Evolutionary conservation across 2,329 filamentous ascomycete genomes (phyloP), one percentile per base, ranked within the genome.

Genomic region (Orbilia oligospora): DNA sequence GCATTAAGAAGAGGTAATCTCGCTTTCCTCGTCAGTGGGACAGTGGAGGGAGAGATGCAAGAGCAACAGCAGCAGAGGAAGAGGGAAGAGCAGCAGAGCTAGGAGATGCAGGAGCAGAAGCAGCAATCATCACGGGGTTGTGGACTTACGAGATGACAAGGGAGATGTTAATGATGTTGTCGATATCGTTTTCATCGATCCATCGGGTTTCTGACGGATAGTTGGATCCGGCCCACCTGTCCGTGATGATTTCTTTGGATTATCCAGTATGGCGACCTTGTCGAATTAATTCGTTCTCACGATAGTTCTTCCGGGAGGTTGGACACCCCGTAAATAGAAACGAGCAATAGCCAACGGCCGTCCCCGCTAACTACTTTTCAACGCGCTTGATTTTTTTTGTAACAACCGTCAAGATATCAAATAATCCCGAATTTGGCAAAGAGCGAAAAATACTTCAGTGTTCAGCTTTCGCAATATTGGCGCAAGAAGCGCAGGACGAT

Each of bases 211-310:
- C 30, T 72, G 75, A 78, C 75, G 68, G 75, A 78, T 71, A 78
- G 75, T 16, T 41, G 38, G 75, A 71, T 68, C 75, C 75, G 30
- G 75, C 75, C 75, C 68, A 78, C 68, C 68, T 56, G 61, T 71
- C 67, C 63, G 61, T 55, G 75, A 69, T 46, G 75, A 69, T 78
- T 64, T 71, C 75, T 71, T 78, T 78, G 68, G 55, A 63, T 71
- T 68, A 63, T 78, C 75, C 75, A 78, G 75, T 78, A 78, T 78
- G 75, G 68, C 75, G 75, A 65, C 63, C 67, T 76, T 71, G 56
- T 61, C 56, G 36, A 61, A 33, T 48, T 65, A 24, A 51, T 24
- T 51, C 22, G 18, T 27, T 51, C 24, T 65, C 61, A 51, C 27
- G 44, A 48, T 49, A 49, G 36, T 58, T 69, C n/a, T 69, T 63